Evolutionary conservation across 1,284 basidiomycete species (phyloP).

Genomic region (Ustilago xerochloae): DNA sequence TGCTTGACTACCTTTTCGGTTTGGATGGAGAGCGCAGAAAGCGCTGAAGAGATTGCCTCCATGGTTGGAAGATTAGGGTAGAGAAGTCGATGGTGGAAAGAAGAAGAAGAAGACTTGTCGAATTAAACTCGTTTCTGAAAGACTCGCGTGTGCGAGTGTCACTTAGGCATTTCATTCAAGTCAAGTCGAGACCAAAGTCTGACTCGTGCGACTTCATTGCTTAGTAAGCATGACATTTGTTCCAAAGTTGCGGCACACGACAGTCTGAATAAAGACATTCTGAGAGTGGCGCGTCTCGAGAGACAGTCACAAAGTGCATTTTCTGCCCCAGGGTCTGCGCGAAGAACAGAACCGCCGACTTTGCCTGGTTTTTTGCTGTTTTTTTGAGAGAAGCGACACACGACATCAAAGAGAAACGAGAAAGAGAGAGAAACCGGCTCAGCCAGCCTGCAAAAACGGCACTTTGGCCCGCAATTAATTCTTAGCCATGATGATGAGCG

Average conservation of each 20-base stretch:
- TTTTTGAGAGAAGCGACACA: conserved; percentile 16
- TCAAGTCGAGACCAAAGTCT: too few relatives aligned
- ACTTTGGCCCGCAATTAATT: conserved; percentile 25
- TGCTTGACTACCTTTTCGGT: conserved; percentile 56
- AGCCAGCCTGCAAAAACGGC: too few relatives aligned
- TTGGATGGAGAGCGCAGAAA: conserved; percentile 53
- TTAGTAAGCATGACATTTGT: conserved; percentile 32
- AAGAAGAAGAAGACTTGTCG: neutral
- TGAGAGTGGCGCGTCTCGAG: neutral
- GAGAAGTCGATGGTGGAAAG: conserved; percentile 1
- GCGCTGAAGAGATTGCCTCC: conserved; percentile 52
- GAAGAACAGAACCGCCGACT: neutral
- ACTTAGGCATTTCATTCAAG: conserved; percentile 23
- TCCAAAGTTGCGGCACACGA: conserved; percentile 3
- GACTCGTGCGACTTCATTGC: conserved; percentile 26
- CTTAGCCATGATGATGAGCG: too few relatives aligned
- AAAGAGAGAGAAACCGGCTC: neutral
- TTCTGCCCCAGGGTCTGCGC: neutral
- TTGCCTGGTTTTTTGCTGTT: neutral
- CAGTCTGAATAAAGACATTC: neutral
- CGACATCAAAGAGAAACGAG: conserved; percentile 19
- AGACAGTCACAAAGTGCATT: too few relatives aligned
- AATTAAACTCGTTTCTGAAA: neutral
- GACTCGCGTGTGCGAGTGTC: conserved; percentile 40
- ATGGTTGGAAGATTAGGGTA: conserved; percentile 5